Evolutionary conservation across 1,284 basidiomycete species (phyloP).

Genomic region (Papiliotrema fonsecae): DNA sequence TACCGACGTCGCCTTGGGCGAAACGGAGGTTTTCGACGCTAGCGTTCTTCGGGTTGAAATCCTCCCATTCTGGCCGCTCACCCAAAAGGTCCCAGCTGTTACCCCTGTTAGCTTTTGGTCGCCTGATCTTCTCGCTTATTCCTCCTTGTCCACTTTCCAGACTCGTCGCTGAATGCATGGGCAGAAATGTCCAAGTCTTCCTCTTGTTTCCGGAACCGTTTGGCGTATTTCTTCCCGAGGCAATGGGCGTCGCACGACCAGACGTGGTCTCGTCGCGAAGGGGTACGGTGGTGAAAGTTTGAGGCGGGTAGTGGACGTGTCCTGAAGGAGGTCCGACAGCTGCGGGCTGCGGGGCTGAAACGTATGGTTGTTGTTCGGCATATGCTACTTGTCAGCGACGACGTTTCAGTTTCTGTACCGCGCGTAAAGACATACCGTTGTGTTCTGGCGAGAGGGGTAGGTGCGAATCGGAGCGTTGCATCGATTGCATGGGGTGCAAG

Average conservation of each 20-base stretch:
- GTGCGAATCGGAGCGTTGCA: slow-evolving; percentile 4
- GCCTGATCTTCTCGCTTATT: slow-evolving; percentile 11
- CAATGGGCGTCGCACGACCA: slow-evolving; percentile 8
- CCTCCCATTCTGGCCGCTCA: slow-evolving; percentile 43
- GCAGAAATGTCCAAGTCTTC: slow-evolving; percentile 28
- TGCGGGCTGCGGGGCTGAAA: slow-evolving; percentile 7
- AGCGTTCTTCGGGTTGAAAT: slow-evolving; percentile 41
- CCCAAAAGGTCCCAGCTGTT: slow-evolving; percentile 37
- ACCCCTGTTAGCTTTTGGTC: slow-evolving; percentile 16
- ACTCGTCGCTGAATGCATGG: slow-evolving; percentile 12
- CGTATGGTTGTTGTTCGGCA: neutral
- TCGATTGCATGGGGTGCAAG: slow-evolving; percentile 1
- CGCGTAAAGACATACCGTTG: neutral
- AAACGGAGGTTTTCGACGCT: slow-evolving; percentile 43
- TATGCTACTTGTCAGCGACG: neutral
- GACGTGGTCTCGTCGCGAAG: slow-evolving; percentile 23
- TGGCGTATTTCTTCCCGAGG: slow-evolving; percentile 21
- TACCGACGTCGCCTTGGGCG: slow-evolving; percentile 48
- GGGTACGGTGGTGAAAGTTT: slow-evolving; percentile 31
- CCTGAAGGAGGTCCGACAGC: slow-evolving; percentile 5
- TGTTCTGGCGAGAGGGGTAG: slow-evolving; percentile 1
- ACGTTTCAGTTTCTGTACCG: neutral
- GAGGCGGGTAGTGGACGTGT: slow-evolving; percentile 38
- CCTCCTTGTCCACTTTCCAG: slow-evolving; percentile 9
- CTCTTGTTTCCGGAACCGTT: slow-evolving; percentile 21